Evolutionary conservation across 495 filamentous ascomycete species (phyloP), one percentile per base, ranked within the genome.

Genomic region (Chaetomium fimeti): DNA sequence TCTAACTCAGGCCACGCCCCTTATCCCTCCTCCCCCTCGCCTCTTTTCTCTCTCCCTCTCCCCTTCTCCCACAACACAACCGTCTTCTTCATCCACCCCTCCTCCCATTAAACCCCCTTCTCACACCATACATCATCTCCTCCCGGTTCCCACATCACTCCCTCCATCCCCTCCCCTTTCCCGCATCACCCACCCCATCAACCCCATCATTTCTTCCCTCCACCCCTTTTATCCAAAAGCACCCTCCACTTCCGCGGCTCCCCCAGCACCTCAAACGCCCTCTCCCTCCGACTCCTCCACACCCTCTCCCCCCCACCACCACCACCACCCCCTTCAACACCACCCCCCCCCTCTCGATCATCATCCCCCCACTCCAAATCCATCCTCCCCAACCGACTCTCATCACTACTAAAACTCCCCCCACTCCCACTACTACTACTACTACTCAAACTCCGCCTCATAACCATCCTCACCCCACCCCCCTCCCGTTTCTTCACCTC

Each of bases 331-430:
- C 29, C 29, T 32, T 24, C 15, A 40, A 3, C 40, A 18, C 42
- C 29, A 1, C 27, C 15, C 3, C 45, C 36, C 29, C 16, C 27
- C 5, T 24, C 57, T 4, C n/a, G 28, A 12, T 4, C 58, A 8
- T 53, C 59, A 47, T 62, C 69, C 11, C 68, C 71, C 32, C 8
- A 5, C 7, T 36, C 32, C 32, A 5, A 36, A 20, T 69, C 82
- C 76, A 76, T 78, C 74, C 84, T 82, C 55, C 88, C 83, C 28
- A 96, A 75, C 60, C 88, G 84, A 51, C 91, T 88, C 69, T 92
- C 86, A 55, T 93, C 92, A 49, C 85, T 87, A 53, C 88, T 90
- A 43, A 92, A 82, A 72, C 72, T 84, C 67, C 62, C 82, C 48
- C 69, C 63, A 22, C n/a, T 32, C 69, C 92, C 86, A 55, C 93